Evolutionary conservation across 176 grass and related monocot genomes (phyloP).

Genomic region (Panicum miliaceum): DNA sequence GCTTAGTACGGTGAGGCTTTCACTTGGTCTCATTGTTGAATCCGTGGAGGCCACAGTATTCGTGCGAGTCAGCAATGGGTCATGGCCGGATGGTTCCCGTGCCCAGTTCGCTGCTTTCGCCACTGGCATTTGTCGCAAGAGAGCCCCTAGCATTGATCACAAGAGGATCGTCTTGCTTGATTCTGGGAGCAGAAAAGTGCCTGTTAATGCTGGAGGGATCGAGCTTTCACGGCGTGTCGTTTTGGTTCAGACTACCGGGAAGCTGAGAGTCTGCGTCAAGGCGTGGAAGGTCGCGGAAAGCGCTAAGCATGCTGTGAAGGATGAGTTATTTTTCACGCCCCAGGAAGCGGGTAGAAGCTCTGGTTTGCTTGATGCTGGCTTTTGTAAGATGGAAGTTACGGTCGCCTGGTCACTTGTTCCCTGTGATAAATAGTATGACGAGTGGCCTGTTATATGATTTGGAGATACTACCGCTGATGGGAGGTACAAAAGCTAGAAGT

Average conservation of each 20-base stretch:
- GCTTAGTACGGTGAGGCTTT: background rate
- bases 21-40: background rate
- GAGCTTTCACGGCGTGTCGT: background rate
- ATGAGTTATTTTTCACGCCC: background rate
- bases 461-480: too few species aligned
- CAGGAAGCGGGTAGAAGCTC: background rate
- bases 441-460: too few species aligned
- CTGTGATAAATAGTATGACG: too few species aligned
- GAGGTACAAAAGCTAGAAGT: too few species aligned
- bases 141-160: background rate
- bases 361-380: background rate
- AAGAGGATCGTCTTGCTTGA: background rate
- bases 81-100: background rate
- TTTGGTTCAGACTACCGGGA: background rate
- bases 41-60: background rate
- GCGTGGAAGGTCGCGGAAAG: fast-evolving
- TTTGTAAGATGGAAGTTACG: background rate
- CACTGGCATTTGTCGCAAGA: background rate
- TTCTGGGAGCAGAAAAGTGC: background rate
- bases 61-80: background rate
- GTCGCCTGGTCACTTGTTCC: background rate
- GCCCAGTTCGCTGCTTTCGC: background rate
- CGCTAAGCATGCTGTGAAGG: background rate
- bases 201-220: background rate
- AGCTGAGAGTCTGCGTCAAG: background rate